Base-by-base conservation (phyloP, 2,329 filamentous ascomycete genomes). In the Aureobasidium leucospermi region DNA sequence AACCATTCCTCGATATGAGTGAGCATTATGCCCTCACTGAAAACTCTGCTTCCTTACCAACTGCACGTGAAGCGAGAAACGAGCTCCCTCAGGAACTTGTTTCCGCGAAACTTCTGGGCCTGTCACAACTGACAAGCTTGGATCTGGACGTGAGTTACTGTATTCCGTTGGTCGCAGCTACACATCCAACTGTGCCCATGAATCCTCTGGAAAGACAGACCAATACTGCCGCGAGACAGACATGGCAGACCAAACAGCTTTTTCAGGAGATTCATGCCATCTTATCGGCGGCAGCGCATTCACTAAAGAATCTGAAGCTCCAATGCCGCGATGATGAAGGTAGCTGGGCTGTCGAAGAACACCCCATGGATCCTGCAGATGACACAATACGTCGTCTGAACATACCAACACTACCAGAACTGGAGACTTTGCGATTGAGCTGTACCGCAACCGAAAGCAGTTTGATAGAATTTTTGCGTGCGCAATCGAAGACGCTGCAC, bases 401-500 rank as follows among this genome's bases (percentile, higher is more conserved):
- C 2, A 42, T 64, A 10, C 49, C 67, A 32, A 64, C 61, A 56
- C 63, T 62, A 32, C 59, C 66, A 8, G 42, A 61, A 15, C 34
- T 65, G 42, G 56, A 62, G 29, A 39, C 39, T 2, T 36, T 68
- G 9, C 59, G 60, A 15, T 61, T 64, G 9, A 64, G 61, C 29
- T 47, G 63, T 13, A 63, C 62, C 9, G 61, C 64, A 19, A 58
- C 46, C 9, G 46, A 57, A 2, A 29, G 32, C 6, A 36, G 59
- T 3, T 47, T 68, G 48, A 29, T 65, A 38, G 47, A 58, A 6
- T 65, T 67, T n/a, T 59, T 65, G 3, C 32, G 42, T 13, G 55
- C 53, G 19, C 65, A 67, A 38, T 43, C 64, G 3, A 34, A n/a
- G 19, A 62, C 65, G 13, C 61, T 67, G 19, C 55, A 58, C n/a